Evolutionary conservation across 2,329 filamentous ascomycete species (phyloP), one percentile per base, ranked within the genome.

Genomic region (Saccharata proteae): DNA sequence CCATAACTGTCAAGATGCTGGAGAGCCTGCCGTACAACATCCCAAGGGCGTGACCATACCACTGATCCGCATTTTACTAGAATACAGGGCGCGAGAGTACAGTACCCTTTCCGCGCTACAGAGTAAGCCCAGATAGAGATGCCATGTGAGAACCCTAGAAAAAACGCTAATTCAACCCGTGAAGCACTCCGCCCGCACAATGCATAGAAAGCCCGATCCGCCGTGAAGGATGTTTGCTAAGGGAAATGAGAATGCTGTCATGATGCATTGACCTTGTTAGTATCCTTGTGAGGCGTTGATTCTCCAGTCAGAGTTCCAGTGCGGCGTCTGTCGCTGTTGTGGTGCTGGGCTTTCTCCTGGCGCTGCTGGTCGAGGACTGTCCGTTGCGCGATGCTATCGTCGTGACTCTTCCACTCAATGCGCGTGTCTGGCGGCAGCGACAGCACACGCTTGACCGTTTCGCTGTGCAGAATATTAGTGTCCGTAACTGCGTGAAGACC

Each of bases 321-420:
- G 25, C 55, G 48, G 34, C 63, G 55, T 49, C 62, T 64, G 32
- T 65, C 60, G 23, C 50, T 43, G 21, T 39, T 43, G 35, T 51
- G 48, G 23, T 57, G 55, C 30, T 54, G 50, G 25, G 55, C 69
- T 60, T 93, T 93, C 49, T 93, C 85, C 44, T 88, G 83, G 39
- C 86, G 80, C 34, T 83, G 82, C 57, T 93, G 84, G 48, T 94
- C 86, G 41, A 93, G 85, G 13, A 82, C 82, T 17, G 79, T 81
- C 43, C 85, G 75, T 61, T 94, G 86, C 44, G 84, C 80, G 51
- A 98, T 94, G 57, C 84, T 93, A 41, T 88, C 83, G 51, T 94
- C 86, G 56, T 98, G 90, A 51, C 80, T 90, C 62, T 93, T 93
- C 74, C 86, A 98, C 45, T 90, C 77, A 38, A 98, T 79, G 49